Conservation (phyloP, 176 grass and related monocot species). For the Chrysopogon serrulatus region DNA sequence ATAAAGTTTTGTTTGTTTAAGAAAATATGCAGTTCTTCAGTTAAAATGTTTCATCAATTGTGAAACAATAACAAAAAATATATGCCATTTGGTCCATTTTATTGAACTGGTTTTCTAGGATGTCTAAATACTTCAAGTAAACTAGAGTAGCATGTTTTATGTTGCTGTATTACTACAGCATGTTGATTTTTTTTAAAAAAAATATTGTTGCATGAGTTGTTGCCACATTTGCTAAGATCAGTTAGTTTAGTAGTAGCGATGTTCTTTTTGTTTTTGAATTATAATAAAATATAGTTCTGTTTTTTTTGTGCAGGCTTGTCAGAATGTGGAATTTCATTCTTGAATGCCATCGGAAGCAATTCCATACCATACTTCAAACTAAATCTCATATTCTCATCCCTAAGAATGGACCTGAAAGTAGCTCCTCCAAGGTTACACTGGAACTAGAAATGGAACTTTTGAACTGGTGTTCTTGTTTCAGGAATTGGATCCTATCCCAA, state of each 20-base stretch:
- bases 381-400: conserved; percentile 52
- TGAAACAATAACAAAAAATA: not conserved
- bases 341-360: conserved; percentile 75
- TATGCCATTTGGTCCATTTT: not conserved
- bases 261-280: not conserved
- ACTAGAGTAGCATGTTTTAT: not conserved
- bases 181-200: not conserved
- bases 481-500: conserved; percentile 69
- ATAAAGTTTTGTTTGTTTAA: not conserved
- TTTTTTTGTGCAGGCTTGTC: conserved; percentile 51
- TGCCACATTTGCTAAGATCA: not conserved
- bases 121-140: not conserved
- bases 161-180: not conserved
- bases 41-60: not conserved
- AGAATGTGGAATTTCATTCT: conserved; percentile 87
- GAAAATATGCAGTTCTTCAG: not conserved
- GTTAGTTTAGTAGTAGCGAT: not conserved
- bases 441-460: conserved; percentile 80
- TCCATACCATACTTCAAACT: conserved; percentile 68
- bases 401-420: conserved; percentile 48
- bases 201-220: not conserved
- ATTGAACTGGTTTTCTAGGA: not conserved
- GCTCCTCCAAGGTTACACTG: conserved; percentile 46
- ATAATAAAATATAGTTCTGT: not conserved
- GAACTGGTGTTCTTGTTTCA: conserved; percentile 88